phyloP scores from a whole-genome alignment of 192 early-diverging fungal species.

The Umbelopsis sp. region DNA sequence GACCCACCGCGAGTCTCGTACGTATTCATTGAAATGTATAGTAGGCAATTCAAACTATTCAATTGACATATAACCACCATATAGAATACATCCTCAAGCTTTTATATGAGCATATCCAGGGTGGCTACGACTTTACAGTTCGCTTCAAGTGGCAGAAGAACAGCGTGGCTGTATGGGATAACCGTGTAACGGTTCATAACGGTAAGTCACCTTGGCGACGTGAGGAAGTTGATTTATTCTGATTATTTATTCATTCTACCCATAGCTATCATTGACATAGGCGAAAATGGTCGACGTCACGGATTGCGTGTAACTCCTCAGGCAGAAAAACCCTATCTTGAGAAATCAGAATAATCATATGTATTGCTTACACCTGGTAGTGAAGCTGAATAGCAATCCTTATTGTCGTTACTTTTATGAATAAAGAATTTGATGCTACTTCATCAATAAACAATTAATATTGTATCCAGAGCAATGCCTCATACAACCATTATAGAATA shows the following conservation, averaged over 20 bases:
- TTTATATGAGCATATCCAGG: conserved; percentile 53
- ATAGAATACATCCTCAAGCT: conserved; percentile 56
- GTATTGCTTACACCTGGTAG: background rate
- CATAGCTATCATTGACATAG: conserved; percentile 27
- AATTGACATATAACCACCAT: background rate
- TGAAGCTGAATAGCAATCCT: too few species aligned
- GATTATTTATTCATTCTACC: background rate
- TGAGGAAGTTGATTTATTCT: background rate
- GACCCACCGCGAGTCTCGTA: conserved; percentile 44
- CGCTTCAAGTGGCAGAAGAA: conserved; percentile 60
- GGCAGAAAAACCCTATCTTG: conserved; percentile 12
- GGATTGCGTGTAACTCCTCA: conserved; percentile 41
- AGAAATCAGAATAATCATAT: background rate
- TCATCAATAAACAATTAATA: too few species aligned
- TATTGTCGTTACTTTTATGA: too few species aligned
- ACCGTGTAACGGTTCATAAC: conserved; percentile 57
- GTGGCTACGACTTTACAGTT: conserved; percentile 56
- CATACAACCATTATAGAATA: too few species aligned
- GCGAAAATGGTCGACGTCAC: conserved; percentile 22
- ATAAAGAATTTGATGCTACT: too few species aligned
- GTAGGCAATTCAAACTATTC: background rate
- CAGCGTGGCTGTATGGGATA: conserved; percentile 71
- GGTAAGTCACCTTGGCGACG: conserved; percentile 1
- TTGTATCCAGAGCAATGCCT: too few species aligned
- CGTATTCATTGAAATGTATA: background rate